Base-by-base conservation (phyloP, 345 rosid genomes). In the Clausena lansium region DNA sequence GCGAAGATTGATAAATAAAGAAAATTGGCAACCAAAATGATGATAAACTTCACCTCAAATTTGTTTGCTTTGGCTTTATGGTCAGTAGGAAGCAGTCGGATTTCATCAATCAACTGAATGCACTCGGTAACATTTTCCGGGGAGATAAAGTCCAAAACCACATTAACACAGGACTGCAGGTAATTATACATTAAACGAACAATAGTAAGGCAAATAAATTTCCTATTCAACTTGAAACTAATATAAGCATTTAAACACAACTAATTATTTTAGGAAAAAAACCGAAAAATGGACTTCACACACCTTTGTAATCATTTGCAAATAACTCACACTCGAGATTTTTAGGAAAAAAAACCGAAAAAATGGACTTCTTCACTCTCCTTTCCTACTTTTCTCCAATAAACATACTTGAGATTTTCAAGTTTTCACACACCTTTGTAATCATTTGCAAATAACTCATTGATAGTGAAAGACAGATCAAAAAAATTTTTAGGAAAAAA, bases 141-240 rank as follows among this genome's bases (percentile, higher is more conserved):
- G 4, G 99, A 96, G 78, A 94, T 83, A 58, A 96, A 96, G 81
- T 91, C 95, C 91, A 91, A 75, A 67, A 92, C 92, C 82, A 90
- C 94, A 73, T 89, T 92, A 69, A 94, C 98, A 25, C 99, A 92
- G 67, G 99, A 94, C 99, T 94, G 86, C 83, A 84, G 20, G 67
- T 73, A 69, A 82, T 73, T 66, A 41, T 20, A 73, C 20, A 78
- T 17, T 28, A 55, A 68, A 73, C 7, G 9, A 75, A 54, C 28
- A 65, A 41, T 38, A 76, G 11, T 32, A 74, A 73, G 30, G 76
- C n/a, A 38, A 39, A 64, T 52, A 32, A 71, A 30, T 59, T 50
- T 77, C 28, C 47, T 60, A 65, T 72, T 70, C 76, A 80, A 27
- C 33, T 68, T 24, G n/a, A 54, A 67, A 38, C 27, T 41, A 36